phyloP scores from a whole-genome alignment of 331 rosid species.

The Pyracantha coccinea region DNA sequence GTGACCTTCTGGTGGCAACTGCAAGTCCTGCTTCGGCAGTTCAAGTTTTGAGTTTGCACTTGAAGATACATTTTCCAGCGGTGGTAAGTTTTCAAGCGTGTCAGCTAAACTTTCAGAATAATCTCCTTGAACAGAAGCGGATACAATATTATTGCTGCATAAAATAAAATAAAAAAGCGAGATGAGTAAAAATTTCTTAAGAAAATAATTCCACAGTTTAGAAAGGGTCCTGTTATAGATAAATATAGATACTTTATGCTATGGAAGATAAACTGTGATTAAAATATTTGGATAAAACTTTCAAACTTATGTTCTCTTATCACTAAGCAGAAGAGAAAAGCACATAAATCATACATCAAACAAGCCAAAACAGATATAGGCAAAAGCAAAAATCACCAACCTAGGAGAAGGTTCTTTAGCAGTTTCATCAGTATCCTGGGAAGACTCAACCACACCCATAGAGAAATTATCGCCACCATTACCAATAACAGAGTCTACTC shows the following conservation, averaged over 20 bases:
- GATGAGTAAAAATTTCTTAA: not conserved
- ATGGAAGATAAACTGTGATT: not conserved
- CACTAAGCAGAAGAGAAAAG: not conserved
- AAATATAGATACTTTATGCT: not conserved
- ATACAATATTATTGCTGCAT: conserved; percentile 40
- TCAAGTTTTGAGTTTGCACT: conserved; percentile 39
- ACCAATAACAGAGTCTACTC: conserved; percentile 24
- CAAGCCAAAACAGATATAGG: not conserved
- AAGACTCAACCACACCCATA: conserved; percentile 27
- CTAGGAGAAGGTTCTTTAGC: conserved; percentile 31
- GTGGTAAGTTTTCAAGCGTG: conserved; percentile 21
- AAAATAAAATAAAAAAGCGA: not conserved
- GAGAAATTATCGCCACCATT: conserved; percentile 15
- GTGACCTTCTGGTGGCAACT: conserved; percentile 33
- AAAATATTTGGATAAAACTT: not conserved
- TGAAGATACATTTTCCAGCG: conserved; percentile 30
- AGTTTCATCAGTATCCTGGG: conserved; percentile 28
- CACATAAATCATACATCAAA: not conserved
- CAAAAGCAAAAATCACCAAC: conserved; percentile 30
- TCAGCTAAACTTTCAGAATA: conserved; percentile 31
- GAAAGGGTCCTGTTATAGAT: not conserved
- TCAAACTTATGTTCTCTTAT: not conserved
- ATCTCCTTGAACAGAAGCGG: conserved; percentile 32
- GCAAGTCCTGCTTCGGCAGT: conserved; percentile 37
- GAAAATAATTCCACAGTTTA: not conserved